Evolutionary conservation across 306 rosid genomes (phyloP).

Genomic region (Ceratonia siliqua): DNA sequence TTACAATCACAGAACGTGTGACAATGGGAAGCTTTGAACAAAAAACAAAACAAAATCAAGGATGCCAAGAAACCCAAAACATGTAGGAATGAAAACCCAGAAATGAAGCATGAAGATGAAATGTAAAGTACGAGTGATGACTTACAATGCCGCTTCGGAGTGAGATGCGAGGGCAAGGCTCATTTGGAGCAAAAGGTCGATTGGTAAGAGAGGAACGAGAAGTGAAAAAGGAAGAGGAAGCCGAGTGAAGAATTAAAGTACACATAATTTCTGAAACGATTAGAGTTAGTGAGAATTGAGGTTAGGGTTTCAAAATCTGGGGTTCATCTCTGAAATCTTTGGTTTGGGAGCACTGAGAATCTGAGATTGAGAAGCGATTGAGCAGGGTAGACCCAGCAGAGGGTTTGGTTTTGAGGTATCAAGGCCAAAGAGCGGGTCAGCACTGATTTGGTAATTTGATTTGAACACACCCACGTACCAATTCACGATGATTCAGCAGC

Average conservation of each 20-base stretch:
- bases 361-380: no score
- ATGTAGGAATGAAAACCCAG: neutral
- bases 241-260: conserved; percentile 39
- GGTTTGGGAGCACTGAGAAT: no score
- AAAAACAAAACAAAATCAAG: neutral
- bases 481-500: no score
- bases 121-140: neutral
- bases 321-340: no score
- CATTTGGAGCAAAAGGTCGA: conserved; percentile 14
- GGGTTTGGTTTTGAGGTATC: no score
- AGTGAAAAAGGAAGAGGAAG: conserved; percentile 16
- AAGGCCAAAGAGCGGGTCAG: no score
- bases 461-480: no score
- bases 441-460: no score
- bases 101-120: neutral
- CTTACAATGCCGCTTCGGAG: conserved; percentile 44
- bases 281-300: neutral
- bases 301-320: neutral
- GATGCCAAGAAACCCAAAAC: neutral
- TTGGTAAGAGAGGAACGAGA: conserved; percentile 7
- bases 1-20: neutral
- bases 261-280: conserved; percentile 24
- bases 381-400: no score
- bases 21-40: neutral
- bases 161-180: neutral